phyloP scores from a whole-genome alignment of 495 filamentous ascomycete species.

The Cenococcum geophilum region DNA sequence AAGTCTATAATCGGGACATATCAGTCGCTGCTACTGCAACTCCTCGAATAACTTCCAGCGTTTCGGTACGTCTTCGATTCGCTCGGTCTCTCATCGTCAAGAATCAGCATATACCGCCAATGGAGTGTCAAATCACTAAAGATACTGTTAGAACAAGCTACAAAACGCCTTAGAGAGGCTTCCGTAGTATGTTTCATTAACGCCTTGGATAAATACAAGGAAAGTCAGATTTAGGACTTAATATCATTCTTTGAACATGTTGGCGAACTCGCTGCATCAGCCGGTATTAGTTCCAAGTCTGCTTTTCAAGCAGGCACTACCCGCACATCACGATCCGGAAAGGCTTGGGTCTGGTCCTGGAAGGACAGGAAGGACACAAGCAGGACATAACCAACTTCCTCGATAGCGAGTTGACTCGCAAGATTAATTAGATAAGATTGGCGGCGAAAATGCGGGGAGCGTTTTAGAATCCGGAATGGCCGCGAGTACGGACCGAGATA shows the following conservation, averaged over 20 bases:
- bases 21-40: neutral
- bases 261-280: slow-evolving; percentile 7
- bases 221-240: slow-evolving; percentile 16
- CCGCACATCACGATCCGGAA: slow-evolving; percentile 41
- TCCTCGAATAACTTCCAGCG: neutral
- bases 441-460: too few species aligned
- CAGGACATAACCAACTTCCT: slow-evolving; percentile 22
- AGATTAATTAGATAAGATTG: too few species aligned
- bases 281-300: slow-evolving; percentile 28
- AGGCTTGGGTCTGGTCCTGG: slow-evolving; percentile 34
- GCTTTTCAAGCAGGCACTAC: slow-evolving; percentile 50
- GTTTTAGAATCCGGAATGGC: too few species aligned
- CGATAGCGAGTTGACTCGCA: slow-evolving; percentile 15
- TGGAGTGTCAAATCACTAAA: slow-evolving; percentile 15
- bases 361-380: slow-evolving; percentile 25
- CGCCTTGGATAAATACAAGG: slow-evolving; percentile 24
- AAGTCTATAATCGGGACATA: slow-evolving; percentile 6
- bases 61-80: slow-evolving; percentile 16
- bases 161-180: slow-evolving; percentile 10
- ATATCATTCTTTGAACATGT: slow-evolving; percentile 20
- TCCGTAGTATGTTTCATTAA: slow-evolving; percentile 22
- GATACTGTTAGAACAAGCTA: slow-evolving; percentile 8
- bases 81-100: slow-evolving; percentile 9
- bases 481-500: too few species aligned
- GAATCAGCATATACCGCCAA: slow-evolving; percentile 9